phyloP scores from a whole-genome alignment of 768 basidiomycete genomes.

The Gyrodon lividus region DNA sequence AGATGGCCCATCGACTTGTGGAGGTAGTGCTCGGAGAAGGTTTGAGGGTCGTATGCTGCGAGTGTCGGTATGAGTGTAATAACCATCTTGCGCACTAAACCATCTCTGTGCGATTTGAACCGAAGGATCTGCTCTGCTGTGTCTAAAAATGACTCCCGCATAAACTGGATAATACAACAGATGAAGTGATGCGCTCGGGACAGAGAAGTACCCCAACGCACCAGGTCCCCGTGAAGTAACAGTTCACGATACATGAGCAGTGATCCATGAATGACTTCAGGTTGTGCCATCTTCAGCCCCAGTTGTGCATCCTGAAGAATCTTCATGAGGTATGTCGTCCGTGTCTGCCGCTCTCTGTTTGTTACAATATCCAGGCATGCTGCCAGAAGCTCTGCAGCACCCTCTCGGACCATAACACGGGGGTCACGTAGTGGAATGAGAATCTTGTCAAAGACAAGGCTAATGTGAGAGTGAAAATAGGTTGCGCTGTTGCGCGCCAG shows the following conservation, averaged over 20 bases:
- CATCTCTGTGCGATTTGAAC: slow-evolving; percentile 85
- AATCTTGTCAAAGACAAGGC: slow-evolving; percentile 88
- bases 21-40: slow-evolving; percentile 87
- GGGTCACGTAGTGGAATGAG: slow-evolving; percentile 87
- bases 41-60: slow-evolving; percentile 91
- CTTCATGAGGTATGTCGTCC: slow-evolving; percentile 66
- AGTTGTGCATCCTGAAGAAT: slow-evolving; percentile 88
- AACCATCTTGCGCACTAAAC: slow-evolving; percentile 88
- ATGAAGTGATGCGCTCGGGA: slow-evolving; percentile 1
- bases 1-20: slow-evolving; percentile 95
- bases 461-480: slow-evolving; percentile 87
- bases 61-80: slow-evolving; percentile 94
- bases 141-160: slow-evolving; percentile 83
- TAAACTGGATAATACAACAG: slow-evolving; percentile 53
- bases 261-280: slow-evolving; percentile 91
- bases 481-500: slow-evolving; percentile 85
- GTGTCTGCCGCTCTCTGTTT: slow-evolving; percentile 64
- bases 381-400: slow-evolving; percentile 90
- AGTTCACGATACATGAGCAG: slow-evolving; percentile 89
- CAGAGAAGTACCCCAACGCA: slow-evolving; percentile 36
- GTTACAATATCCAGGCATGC: slow-evolving; percentile 88
- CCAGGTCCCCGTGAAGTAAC: slow-evolving; percentile 91
- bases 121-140: slow-evolving; percentile 88
- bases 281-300: slow-evolving; percentile 74
- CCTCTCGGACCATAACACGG: slow-evolving; percentile 87